phyloP scores from a whole-genome alignment of 2,329 filamentous ascomycete species.

The Calonectria montana region DNA sequence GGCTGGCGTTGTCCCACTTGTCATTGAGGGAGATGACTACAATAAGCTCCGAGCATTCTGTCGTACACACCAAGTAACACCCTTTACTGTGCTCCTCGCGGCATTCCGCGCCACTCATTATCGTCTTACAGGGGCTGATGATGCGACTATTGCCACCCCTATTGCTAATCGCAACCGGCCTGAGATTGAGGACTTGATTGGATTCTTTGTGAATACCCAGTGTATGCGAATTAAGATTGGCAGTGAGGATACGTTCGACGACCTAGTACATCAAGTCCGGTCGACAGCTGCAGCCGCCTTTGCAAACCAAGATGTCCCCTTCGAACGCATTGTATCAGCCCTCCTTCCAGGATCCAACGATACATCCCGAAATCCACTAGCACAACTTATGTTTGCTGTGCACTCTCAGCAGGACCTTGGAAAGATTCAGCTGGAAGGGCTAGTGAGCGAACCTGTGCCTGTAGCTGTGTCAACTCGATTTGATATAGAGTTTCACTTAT shows the following conservation, averaged over 20 bases:
- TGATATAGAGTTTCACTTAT: neutral
- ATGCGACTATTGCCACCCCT: slow-evolving; percentile 35
- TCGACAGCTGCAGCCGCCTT: too few relatives aligned
- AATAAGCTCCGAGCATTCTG: slow-evolving; percentile 28
- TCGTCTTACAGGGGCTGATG: slow-evolving; percentile 33
- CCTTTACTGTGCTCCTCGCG: slow-evolving; percentile 28
- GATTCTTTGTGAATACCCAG: too few relatives aligned
- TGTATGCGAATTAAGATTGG: too few relatives aligned
- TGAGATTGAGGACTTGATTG: slow-evolving; percentile 34
- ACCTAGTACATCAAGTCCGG: too few relatives aligned
- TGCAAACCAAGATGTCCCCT: neutral
- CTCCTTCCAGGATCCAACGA: neutral
- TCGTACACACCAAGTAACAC: slow-evolving; percentile 12
- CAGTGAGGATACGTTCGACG: too few relatives aligned
- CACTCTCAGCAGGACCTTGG: neutral
- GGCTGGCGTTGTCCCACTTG: too few relatives aligned
- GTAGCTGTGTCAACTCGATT: neutral
- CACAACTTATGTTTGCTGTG: neutral
- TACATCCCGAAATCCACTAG: neutral
- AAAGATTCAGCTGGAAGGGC: neutral
- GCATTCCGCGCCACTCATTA: slow-evolving; percentile 39
- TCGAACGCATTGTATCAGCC: neutral
- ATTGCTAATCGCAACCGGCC: slow-evolving; percentile 30
- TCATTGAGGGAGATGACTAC: too few relatives aligned
- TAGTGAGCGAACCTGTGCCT: neutral